Percentiles rank a stretch among this genome's conserved stretches.
Conservation (phyloP, 208 protist genomes). For the Leptomonas pyrrhocoris region DNA sequence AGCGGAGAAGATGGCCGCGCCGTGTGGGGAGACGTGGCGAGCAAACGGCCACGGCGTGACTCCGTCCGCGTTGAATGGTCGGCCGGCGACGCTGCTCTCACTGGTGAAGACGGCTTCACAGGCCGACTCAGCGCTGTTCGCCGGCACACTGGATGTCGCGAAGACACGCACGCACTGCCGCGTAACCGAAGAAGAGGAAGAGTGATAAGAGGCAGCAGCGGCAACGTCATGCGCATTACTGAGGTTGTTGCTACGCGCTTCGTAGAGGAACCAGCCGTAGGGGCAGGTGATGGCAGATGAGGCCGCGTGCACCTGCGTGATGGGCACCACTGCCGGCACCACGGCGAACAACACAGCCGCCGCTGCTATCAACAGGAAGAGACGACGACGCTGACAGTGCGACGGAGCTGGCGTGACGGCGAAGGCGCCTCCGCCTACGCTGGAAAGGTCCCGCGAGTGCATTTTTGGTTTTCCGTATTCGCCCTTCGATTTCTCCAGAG, state of each 20-base stretch:
- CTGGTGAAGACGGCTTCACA: constrained; percentile 8
- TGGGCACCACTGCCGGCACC: constrained; percentile 14
- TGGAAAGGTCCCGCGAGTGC: background rate
- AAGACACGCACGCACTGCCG: constrained; percentile 27
- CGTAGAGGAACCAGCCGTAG: constrained; percentile 29
- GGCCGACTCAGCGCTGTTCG: constrained; percentile 11
- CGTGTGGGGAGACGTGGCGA: constrained; percentile 17
- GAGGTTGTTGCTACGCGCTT: background rate
- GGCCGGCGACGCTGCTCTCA: background rate
- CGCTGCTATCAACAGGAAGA: background rate
- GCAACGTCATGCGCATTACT: too few species aligned
- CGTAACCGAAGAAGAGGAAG: background rate
- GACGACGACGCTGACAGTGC: background rate
- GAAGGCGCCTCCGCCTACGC: too few species aligned
- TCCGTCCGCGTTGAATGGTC: constrained; percentile 15
- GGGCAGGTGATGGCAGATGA: constrained; percentile 20
- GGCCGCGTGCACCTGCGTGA: constrained; percentile 3
- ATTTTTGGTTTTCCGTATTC: too few species aligned
- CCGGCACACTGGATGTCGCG: background rate
- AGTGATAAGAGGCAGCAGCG: background rate
- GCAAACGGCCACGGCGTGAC: constrained; percentile 31
- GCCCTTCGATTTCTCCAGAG: too few species aligned
- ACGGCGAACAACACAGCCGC: constrained; percentile 7
- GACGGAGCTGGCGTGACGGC: background rate
- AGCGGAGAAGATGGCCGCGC: constrained; percentile 17